These are phyloP conservation scores for Saksenaea vasiformis DNA, from an alignment of 371 early-diverging fungal species.

Conservation along the genomic window DNA sequence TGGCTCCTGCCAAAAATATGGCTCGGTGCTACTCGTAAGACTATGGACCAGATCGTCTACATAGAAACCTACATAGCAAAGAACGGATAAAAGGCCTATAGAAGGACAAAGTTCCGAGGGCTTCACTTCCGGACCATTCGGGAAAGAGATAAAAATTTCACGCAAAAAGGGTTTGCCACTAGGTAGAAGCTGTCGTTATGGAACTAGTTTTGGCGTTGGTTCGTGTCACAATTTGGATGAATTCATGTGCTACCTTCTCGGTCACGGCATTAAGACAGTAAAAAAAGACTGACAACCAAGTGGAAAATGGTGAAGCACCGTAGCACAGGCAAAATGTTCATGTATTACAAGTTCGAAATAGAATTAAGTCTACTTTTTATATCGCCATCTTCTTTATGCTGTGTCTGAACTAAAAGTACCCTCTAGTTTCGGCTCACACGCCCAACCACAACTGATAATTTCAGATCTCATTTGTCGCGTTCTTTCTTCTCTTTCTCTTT, in stretches of 20 bases:
- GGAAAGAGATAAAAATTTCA: too few species aligned
- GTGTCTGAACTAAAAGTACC: conserved; percentile 6
- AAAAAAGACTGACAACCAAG: background rate
- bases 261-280: background rate
- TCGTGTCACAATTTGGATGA: background rate
- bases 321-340: background rate
- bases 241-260: background rate
- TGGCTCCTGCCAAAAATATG: conserved; percentile 2
- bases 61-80: background rate
- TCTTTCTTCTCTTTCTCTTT: background rate
- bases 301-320: background rate
- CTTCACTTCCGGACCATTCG: background rate
- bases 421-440: conserved; percentile 3
- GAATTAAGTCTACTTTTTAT: conserved; percentile 6
- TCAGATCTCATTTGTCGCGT: background rate
- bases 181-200: background rate
- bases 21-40: background rate
- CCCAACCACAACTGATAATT: background rate
- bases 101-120: background rate
- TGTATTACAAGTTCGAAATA: conserved; percentile 2
- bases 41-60: background rate
- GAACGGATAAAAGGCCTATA: background rate
- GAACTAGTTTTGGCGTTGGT: background rate
- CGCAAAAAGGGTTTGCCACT: background rate
- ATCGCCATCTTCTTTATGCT: conserved; percentile 6